Evolutionary conservation across 805 yeast species (phyloP), one percentile per base, ranked within the genome.

Genomic region (Isabelozyma heimii): DNA sequence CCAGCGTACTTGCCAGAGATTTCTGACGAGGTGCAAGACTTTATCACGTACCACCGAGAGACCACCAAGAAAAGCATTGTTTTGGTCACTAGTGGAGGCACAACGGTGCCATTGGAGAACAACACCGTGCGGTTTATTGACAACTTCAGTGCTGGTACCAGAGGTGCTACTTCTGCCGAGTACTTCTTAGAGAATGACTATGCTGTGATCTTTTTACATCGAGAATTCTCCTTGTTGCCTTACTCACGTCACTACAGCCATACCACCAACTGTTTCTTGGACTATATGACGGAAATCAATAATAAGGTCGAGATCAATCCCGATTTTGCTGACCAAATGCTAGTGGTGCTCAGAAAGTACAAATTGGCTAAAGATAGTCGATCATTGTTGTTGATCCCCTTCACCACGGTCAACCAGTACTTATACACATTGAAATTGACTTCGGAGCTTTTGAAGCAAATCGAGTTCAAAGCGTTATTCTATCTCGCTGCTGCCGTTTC

Each of bases 401-500:
- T 88, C 72, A 91, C 98, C 12, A 94, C 97, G 0, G 97, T 94
- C 14, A 91, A 89, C 62, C 97, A 94, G 64, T 94, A 94, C 59
- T 69, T 94, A 48, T 92, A 89, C 76, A 89, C 97, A 0, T 73
- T 94, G 55, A 82, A 84, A 53, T 69, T 82, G 37, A 73, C 89
- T 8, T 85, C 94, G 1, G 76, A 77, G 52, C 73, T 77, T 40
- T 65, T 92, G 60, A 79, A 83, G 46, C 68, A 70, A 3, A 64
- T 80, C 38, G 87, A 83, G 2, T 66, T 77, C 4, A 72, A 71
- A 47, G 89, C 91, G 0, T 64, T 94, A 39, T 89, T 92, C 63
- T 94, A 86, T 63, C 75, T 94, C 46, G 99, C 99, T 0, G 98
- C 99, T 8, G 99, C 99, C 0, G 99, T 94, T 0, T 89, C 97